Percentiles rank a stretch among this genome's conserved stretches.
Conservation (phyloP, 805 yeast genomes). For the Naumovozyma castellii region DNA sequence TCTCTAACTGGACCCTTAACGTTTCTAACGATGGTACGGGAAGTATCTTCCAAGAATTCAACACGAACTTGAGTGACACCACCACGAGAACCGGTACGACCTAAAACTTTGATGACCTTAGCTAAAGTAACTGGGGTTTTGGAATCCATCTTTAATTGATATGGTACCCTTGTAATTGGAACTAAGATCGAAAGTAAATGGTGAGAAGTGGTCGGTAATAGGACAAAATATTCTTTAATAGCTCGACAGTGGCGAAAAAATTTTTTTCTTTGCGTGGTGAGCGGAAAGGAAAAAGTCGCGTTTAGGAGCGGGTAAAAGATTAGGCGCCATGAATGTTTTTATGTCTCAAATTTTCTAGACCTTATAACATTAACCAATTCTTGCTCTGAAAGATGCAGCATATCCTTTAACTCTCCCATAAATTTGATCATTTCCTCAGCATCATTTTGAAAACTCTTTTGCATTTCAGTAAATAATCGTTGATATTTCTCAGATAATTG, state of each 20-base stretch:
- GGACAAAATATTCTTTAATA: not conserved
- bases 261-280: not conserved
- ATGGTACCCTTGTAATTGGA: not conserved
- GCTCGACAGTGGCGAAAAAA: not conserved
- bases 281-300: not conserved
- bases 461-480: constrained; percentile 25
- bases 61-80: constrained; percentile 99
- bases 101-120: constrained; percentile 98
- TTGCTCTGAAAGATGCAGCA: constrained; percentile 31
- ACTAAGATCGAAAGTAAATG: not conserved
- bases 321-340: not conserved
- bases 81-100: constrained; percentile 99
- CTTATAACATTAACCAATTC: constrained; percentile 14
- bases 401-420: constrained; percentile 29
- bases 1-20: constrained; percentile 97
- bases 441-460: constrained; percentile 29
- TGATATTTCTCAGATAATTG: constrained; percentile 32
- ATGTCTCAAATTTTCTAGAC: not conserved
- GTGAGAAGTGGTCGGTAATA: not conserved
- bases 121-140: constrained; percentile 97
- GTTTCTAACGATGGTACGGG: constrained; percentile 95
- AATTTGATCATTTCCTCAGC: constrained; percentile 31
- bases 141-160: constrained; percentile 28
- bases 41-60: constrained; percentile 89
- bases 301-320: not conserved